Base-by-base conservation (phyloP, 345 rosid genomes). In the Eucalyptus urophylla region DNA sequence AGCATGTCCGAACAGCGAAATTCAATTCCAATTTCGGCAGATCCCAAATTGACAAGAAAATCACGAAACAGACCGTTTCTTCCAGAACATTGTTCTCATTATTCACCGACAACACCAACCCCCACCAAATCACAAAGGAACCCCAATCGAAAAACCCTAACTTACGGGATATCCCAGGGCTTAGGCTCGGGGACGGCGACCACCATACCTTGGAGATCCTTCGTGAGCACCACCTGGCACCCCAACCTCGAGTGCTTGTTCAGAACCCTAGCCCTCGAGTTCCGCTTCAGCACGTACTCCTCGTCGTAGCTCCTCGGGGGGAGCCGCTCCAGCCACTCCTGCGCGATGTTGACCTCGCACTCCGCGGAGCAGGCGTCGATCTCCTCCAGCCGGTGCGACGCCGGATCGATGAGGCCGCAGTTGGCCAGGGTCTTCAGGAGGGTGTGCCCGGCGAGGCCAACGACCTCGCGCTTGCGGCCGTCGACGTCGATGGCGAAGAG, bases 281-380 rank as follows among this genome's bases (percentile, higher is more conserved):
- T 95, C 89, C 96, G 90, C 92, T 94, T 95, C 91, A 98, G 91
- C 58, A 98, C 95, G 90, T 96, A 96, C 93, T 97, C 99, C 94
- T 98, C 99, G n/a, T 97, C 99, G 93, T 98, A 95, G 47, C 97
- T 91, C 86, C 98, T 95, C 2, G 97, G 94, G 1, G 99, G 99
- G 24, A 98, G 97, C 96, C 87, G 95, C 50, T 94, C 94, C 11
- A 98, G 92, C 99, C 99, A 97, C 87, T 98, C 99, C 95, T 98
- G 94, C 7, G 99, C 99, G 95, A 98, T 97, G 93, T 87, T 95
- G 88, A 98, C 99, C 95, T 98, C 99, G 94, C 99, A 98, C 90
- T 98, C 99, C 24, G 99, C 95, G 50, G 98, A 97, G 93, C 99
- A 98, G 81, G 99, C 99, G 22, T 98, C 99, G 94, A 98, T 97